Percentiles rank a stretch among this genome's conserved stretches.
Conservation (phyloP, 1,284 basidiomycete species). For the Pascua guehoae region DNA sequence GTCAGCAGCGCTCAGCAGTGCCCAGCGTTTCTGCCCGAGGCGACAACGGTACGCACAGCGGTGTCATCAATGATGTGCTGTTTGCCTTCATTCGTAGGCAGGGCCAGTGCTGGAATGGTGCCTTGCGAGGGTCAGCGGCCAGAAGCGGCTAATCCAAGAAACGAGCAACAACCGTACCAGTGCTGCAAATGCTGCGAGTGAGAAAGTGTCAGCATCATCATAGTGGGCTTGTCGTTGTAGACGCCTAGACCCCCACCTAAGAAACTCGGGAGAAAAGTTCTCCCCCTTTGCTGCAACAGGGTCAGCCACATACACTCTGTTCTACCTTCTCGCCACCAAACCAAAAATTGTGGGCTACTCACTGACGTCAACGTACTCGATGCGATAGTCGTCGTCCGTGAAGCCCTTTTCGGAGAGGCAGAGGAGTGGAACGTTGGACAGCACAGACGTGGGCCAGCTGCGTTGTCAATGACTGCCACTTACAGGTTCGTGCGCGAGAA, state of each 20-base stretch:
- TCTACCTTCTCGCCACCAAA: not conserved
- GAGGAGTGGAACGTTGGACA: constrained; percentile 48
- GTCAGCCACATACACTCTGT: not conserved
- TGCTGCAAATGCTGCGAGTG: too few species aligned
- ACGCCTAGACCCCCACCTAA: constrained; percentile 36
- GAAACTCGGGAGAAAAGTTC: constrained; percentile 50
- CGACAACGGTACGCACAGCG: not conserved
- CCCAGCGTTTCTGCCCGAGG: too few species aligned
- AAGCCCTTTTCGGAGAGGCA: constrained; percentile 51
- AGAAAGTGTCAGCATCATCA: too few species aligned
- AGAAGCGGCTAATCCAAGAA: too few species aligned
- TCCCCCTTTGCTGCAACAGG: constrained; percentile 47
- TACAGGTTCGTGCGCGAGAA: not conserved
- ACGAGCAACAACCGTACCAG: too few species aligned
- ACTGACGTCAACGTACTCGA: constrained; percentile 47
- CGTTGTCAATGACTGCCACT: constrained; percentile 1
- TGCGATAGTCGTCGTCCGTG: constrained; percentile 45
- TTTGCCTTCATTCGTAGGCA: constrained; percentile 56
- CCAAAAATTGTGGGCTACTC: constrained; percentile 14
- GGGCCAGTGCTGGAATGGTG: constrained; percentile 68
- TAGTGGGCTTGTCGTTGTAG: too few species aligned
- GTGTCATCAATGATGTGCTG: constrained; percentile 62
- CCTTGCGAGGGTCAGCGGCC: not conserved
- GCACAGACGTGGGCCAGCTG: constrained; percentile 47
- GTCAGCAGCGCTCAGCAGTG: too few species aligned